Evolutionary conservation across 208 protist species (phyloP).

Genomic region (Leishmania turanica): DNA sequence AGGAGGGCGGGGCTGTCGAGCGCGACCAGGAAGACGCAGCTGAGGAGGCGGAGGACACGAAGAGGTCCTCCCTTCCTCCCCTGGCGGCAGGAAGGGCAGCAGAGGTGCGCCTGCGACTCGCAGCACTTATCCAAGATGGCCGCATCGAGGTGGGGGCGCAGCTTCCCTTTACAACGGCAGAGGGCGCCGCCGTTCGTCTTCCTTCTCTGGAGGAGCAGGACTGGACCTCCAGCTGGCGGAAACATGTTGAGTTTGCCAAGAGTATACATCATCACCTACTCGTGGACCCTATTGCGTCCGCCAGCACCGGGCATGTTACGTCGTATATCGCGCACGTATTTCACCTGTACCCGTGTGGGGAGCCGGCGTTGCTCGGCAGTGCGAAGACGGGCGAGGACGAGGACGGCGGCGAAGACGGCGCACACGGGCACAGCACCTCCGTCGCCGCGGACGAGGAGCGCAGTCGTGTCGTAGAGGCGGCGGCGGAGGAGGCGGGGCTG

Average conservation of each 20-base stretch:
- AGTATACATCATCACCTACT: slow-evolving; percentile 16
- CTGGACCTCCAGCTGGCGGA: slow-evolving; percentile 29
- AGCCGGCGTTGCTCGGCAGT: slow-evolving; percentile 16
- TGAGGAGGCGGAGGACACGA: slow-evolving; percentile 5
- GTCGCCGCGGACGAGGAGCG: slow-evolving; percentile 46
- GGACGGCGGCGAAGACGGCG: slow-evolving; percentile 4
- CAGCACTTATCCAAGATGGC: slow-evolving; percentile 28
- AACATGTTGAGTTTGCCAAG: slow-evolving; percentile 20
- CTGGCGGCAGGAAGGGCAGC: not conserved
- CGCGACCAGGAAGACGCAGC: slow-evolving; percentile 15
- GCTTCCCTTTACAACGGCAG: not conserved
- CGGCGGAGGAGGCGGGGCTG: slow-evolving; percentile 31
- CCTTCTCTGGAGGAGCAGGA: slow-evolving; percentile 19
- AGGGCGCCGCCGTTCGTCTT: not conserved
- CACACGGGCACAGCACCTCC: slow-evolving; percentile 1
- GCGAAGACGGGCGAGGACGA: not conserved
- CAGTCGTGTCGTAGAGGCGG: slow-evolving; percentile 37
- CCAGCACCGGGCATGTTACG: slow-evolving; percentile 30
- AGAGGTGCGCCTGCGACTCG: slow-evolving; percentile 23
- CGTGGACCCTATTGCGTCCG: slow-evolving; percentile 33
- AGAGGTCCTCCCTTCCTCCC: not conserved
- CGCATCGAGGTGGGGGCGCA: slow-evolving; percentile 10
- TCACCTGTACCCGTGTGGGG: slow-evolving; percentile 41
- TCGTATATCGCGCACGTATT: slow-evolving; percentile 55
- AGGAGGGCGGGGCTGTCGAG: not conserved